Evolutionary conservation across 179 eudicot genomes (phyloP), one percentile per base, ranked within the genome.

Genomic region (Heliamphora pulchella): DNA sequence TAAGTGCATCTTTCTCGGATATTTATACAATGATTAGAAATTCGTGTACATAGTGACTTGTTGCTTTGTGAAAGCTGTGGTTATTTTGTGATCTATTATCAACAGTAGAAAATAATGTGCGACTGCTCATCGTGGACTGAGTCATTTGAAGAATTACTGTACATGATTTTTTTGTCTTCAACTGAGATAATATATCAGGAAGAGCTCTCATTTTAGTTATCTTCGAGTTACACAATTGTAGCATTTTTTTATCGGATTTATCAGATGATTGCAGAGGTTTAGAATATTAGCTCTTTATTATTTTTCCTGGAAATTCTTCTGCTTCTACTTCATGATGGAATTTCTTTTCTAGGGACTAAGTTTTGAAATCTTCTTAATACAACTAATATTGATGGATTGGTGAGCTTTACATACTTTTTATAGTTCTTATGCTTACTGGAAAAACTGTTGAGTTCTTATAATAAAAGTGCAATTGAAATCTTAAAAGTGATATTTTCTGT

Each of bases 1-100:
- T 96, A 94, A 90, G 93, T 31, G 75, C 59, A 11, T 50, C 55
- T 74, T 69, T 50, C 59, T 54, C 59, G 3, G 18, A 17, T 63
- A 20, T 71, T 71, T 61, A 53, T 65, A 48, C 57, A 51, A 10
- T 72, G 20, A 18, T 20, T 54, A 43, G 44, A 41, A 51, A 65
- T 22, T 50, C 50, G 3, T 31, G 8, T 65, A 11, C 46, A 15
- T 11, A 41, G 18, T 43, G 43, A 18, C 66, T 62, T 57, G 46
- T 68, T 66, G 31, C 39, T 22, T 74, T 80, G 47, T 57, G 4
- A 13, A 74, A 63, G 13, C 51, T n/a, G 2, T n/a, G n/a, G 44
- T 72, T 75, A 20, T 11, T 74, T 64, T n/a, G 50, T 63, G 64
- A 11, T 10, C 65, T 73, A 8, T 64, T 63, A 14, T 59, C 41